Conservation (phyloP, 768 basidiomycete species). For the Lentinula aciculospora region DNA sequence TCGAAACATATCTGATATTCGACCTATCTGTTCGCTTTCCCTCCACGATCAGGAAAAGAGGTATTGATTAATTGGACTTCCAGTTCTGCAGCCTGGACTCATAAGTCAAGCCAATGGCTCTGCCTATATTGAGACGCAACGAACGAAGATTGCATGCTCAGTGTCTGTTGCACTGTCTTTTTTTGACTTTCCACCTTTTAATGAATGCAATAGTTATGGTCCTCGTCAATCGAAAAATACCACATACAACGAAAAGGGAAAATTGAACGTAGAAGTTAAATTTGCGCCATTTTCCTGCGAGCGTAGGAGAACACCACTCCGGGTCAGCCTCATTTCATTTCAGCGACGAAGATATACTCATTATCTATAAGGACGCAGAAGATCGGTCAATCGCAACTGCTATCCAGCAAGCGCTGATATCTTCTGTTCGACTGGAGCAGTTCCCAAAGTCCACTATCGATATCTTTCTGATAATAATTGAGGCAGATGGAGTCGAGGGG, state of each 20-base stretch:
- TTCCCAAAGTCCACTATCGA: slow-evolving; percentile 96
- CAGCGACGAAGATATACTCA: slow-evolving; percentile 14
- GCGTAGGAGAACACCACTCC: slow-evolving; percentile 74
- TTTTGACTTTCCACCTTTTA: slow-evolving; percentile 2
- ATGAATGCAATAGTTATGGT: slow-evolving; percentile 53
- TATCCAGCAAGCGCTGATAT: slow-evolving; percentile 79
- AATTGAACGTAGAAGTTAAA: slow-evolving; percentile 92
- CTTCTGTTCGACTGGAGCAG: slow-evolving; percentile 81
- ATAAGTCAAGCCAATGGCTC: slow-evolving; percentile 95
- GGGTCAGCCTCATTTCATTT: slow-evolving; percentile 47
- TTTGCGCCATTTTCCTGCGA: slow-evolving; percentile 90
- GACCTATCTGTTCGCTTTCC: slow-evolving; percentile 73
- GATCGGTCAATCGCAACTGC: slow-evolving; percentile 79
- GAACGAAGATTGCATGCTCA: slow-evolving; percentile 92
- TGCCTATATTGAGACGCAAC: slow-evolving; percentile 91
- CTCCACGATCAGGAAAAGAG: not conserved
- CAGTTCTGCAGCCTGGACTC: slow-evolving; percentile 86
- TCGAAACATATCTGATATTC: slow-evolving; percentile 57
- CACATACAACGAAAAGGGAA: slow-evolving; percentile 82
- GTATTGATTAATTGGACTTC: slow-evolving; percentile 6
- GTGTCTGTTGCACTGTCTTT: slow-evolving; percentile 56
- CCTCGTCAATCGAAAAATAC: slow-evolving; percentile 80
- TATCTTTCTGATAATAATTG: slow-evolving; percentile 83
- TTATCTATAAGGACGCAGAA: slow-evolving; percentile 76
- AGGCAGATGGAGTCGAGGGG: slow-evolving; percentile 88